Conservation (phyloP, 345 rosid genomes). For the Ceriops tagal region DNA sequence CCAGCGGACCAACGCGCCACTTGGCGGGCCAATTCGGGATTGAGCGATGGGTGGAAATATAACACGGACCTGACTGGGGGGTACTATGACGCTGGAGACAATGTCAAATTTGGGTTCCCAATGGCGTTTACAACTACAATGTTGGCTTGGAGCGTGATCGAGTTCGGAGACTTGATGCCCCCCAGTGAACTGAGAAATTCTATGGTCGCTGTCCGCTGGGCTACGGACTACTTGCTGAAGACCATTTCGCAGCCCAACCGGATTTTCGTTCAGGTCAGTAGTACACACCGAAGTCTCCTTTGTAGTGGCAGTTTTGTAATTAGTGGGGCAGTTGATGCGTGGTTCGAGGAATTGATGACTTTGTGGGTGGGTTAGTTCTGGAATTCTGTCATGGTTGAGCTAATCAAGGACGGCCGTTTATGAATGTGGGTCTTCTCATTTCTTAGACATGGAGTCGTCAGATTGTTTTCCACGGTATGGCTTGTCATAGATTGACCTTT, state of each 20-base stretch:
- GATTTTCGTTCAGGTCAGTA: constrained; percentile 82
- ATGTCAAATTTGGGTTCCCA: constrained; percentile 84
- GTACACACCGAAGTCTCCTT: not conserved
- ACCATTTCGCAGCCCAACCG: constrained; percentile 87
- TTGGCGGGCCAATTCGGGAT: constrained; percentile 76
- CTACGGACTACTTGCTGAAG: constrained; percentile 74
- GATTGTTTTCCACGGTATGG: not conserved
- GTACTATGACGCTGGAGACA: constrained; percentile 94
- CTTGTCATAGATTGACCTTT: not conserved
- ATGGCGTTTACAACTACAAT: constrained; percentile 95
- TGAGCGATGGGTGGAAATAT: constrained; percentile 71
- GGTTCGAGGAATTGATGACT: not conserved
- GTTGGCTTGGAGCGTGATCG: constrained; percentile 85
- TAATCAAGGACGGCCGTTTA: not conserved
- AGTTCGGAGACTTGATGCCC: constrained; percentile 83
- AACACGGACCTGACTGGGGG: constrained; percentile 76
- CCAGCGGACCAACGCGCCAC: constrained; percentile 62
- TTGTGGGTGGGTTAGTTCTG: not conserved
- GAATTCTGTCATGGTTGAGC: constrained; percentile 2
- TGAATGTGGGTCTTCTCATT: not conserved
- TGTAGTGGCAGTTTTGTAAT: not conserved
- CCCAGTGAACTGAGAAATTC: constrained; percentile 54
- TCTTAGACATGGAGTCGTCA: too few species aligned
- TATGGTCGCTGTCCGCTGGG: constrained; percentile 74
- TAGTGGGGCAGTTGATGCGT: not conserved